These are phyloP conservation scores for Vitellaria paradoxa DNA, from an alignment of 179 eudicot genomes.

Conservation along the genomic window DNA sequence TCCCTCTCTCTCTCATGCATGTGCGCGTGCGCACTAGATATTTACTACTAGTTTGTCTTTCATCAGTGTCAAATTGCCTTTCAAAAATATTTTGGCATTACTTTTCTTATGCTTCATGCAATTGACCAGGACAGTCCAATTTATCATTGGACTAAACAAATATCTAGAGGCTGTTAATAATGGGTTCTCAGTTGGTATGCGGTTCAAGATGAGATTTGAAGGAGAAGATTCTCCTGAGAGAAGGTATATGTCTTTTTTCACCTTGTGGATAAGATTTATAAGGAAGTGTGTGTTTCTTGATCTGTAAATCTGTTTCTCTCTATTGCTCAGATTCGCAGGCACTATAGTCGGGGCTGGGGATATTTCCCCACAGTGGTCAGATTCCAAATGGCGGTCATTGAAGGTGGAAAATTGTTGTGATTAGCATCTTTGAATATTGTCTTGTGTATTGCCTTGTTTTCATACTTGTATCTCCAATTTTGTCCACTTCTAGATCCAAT, in stretches of 20 bases:
- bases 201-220: slow-evolving; percentile 88
- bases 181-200: slow-evolving; percentile 64
- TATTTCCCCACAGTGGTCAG: slow-evolving; percentile 61
- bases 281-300: neutral
- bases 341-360: slow-evolving; percentile 73
- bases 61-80: neutral
- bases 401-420: slow-evolving; percentile 50
- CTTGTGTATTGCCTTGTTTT: slow-evolving; percentile 16
- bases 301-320: neutral
- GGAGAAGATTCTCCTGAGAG: slow-evolving; percentile 90
- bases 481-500: slow-evolving; percentile 53
- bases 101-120: neutral
- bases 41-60: neutral
- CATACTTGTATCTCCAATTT: slow-evolving; percentile 9
- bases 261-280: neutral
- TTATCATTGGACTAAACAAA: slow-evolving; percentile 72
- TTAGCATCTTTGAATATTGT: neutral
- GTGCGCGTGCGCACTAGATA: neutral
- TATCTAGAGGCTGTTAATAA: slow-evolving; percentile 60
- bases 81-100: too few species aligned
- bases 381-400: slow-evolving; percentile 78
- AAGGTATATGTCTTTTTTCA: slow-evolving; percentile 38
- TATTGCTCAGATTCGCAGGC: slow-evolving; percentile 62
- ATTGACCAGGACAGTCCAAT: slow-evolving; percentile 74
- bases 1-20: neutral